Conservation (phyloP, 2,329 filamentous ascomycete genomes). For the Xylariaceae sp. region DNA sequence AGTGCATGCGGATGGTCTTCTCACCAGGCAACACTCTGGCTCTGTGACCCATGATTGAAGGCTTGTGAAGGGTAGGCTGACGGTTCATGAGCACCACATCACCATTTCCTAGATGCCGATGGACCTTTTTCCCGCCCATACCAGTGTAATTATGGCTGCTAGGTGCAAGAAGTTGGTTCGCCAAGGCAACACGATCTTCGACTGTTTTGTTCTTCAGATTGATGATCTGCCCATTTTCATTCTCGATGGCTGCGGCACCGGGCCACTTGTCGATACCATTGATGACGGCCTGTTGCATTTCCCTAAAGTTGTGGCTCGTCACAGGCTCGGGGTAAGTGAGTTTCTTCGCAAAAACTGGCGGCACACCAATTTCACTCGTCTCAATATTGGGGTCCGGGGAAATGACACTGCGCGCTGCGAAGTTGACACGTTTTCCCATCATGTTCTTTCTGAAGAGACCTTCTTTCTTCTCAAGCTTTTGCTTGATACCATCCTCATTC, state of each 20-base stretch:
- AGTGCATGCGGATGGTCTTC: constrained; percentile 98
- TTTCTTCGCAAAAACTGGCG: constrained; percentile 94
- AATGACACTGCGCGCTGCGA: constrained; percentile 93
- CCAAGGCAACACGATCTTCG: constrained; percentile 82
- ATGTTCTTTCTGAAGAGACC: constrained; percentile 98
- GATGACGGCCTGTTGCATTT: constrained; percentile 91
- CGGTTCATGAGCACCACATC: constrained; percentile 99
- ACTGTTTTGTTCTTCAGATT: constrained; percentile 80
- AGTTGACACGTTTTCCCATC: constrained; percentile 99
- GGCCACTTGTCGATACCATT: constrained; percentile 94
- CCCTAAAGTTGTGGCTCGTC: constrained; percentile 93
- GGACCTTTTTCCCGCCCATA: constrained; percentile 88
- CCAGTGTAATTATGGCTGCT: constrained; percentile 69
- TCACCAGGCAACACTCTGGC: constrained; percentile 88
- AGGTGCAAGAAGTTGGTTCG: constrained; percentile 87
- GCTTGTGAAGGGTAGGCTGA: constrained; percentile 95
- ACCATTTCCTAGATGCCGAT: constrained; percentile 91
- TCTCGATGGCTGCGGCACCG: constrained; percentile 89
- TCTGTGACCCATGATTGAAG: constrained; percentile 97
- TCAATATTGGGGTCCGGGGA: constrained; percentile 98
- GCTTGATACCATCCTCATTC: constrained; percentile 92
- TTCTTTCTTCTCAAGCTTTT: constrained; percentile 97
- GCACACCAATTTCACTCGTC: constrained; percentile 97
- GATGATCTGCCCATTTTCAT: constrained; percentile 87
- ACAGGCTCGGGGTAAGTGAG: constrained; percentile 96